Conservation (phyloP, 164 flowering plant species). For the Kingdonia uniflora region DNA sequence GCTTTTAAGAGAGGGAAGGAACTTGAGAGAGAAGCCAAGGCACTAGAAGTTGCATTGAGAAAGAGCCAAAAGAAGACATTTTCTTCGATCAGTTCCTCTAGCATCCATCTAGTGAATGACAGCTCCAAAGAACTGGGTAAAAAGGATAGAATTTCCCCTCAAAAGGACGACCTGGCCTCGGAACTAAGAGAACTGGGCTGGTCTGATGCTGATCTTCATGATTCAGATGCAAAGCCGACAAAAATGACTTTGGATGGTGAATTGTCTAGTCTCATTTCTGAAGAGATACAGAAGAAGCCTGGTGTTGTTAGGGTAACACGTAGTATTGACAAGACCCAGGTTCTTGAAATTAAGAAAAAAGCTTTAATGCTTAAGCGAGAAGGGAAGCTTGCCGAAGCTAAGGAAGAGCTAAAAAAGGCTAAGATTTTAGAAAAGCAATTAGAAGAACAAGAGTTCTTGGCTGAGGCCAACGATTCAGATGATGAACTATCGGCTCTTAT, state of each 20-base stretch:
- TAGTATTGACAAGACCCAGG: constrained; percentile 46
- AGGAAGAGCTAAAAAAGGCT: constrained; percentile 87
- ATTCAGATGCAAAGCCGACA: constrained; percentile 40
- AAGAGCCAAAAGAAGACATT: constrained; percentile 46
- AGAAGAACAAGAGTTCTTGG: constrained; percentile 79
- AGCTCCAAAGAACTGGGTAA: constrained; percentile 20
- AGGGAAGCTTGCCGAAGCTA: constrained; percentile 90
- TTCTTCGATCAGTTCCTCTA: constrained; percentile 24
- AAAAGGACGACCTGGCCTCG: constrained; percentile 56
- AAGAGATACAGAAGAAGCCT: constrained; percentile 33
- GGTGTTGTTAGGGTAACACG: constrained; percentile 15
- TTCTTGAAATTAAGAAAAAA: constrained; percentile 59
- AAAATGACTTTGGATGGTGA: constrained; percentile 69
- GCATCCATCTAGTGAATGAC: constrained; percentile 23
- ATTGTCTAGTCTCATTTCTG: constrained; percentile 46
- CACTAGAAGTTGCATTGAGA: constrained; percentile 54
- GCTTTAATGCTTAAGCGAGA: constrained; percentile 79
- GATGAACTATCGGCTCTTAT: constrained; percentile 73
- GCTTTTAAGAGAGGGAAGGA: constrained; percentile 93
- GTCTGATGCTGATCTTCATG: constrained; percentile 68
- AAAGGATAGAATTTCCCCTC: constrained; percentile 18
- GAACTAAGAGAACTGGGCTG: constrained; percentile 88
- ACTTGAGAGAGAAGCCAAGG: constrained; percentile 89
- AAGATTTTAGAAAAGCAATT: constrained; percentile 76
- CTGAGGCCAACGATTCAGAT: constrained; percentile 74